phyloP scores from a whole-genome alignment of 1,284 basidiomycete genomes.

The Xerocomus amazonicus region DNA sequence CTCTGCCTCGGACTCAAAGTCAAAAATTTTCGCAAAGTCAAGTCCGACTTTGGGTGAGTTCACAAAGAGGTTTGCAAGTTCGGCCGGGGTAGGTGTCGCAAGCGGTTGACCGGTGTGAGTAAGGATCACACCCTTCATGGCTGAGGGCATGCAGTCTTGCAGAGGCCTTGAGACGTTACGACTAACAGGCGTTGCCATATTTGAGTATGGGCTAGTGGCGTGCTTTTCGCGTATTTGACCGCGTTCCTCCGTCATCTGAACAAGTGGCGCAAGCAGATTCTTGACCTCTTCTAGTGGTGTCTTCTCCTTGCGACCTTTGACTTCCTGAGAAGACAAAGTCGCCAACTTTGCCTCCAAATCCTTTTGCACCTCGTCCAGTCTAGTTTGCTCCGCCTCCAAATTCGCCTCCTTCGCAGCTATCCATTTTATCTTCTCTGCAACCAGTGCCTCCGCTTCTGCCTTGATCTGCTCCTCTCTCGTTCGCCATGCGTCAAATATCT shows the following conservation, averaged over 20 bases:
- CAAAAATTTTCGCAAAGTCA: conserved; percentile 73
- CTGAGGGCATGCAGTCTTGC: conserved; percentile 45
- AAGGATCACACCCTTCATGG: conserved; percentile 79
- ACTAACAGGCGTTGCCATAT: conserved; percentile 39
- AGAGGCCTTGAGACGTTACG: conserved; percentile 32
- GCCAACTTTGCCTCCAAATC: conserved; percentile 48
- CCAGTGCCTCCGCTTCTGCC: conserved; percentile 44
- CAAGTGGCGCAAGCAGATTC: conserved; percentile 57
- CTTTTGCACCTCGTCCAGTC: conserved; percentile 42
- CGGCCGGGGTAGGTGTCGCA: conserved; percentile 61
- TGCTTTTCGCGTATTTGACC: conserved; percentile 28
- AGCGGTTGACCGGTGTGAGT: conserved; percentile 70
- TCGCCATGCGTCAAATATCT: conserved; percentile 64
- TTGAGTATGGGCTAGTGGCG: conserved; percentile 11
- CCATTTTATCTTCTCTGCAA: conserved; percentile 55
- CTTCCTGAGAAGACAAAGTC: conserved; percentile 39
- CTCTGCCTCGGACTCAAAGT: conserved; percentile 40
- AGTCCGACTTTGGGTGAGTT: conserved; percentile 63
- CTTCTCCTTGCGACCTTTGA: conserved; percentile 50
- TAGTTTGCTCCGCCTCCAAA: conserved; percentile 48
- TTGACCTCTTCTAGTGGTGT: conserved; percentile 70
- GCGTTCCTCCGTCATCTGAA: conserved; percentile 38
- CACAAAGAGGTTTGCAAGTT: conserved; percentile 60
- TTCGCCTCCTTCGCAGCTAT: conserved; percentile 50
- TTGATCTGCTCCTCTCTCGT: conserved; percentile 54